These are phyloP conservation scores for Symbiodinium natans DNA, from an alignment of 73 alveolate species.

Conservation along the genomic window DNA sequence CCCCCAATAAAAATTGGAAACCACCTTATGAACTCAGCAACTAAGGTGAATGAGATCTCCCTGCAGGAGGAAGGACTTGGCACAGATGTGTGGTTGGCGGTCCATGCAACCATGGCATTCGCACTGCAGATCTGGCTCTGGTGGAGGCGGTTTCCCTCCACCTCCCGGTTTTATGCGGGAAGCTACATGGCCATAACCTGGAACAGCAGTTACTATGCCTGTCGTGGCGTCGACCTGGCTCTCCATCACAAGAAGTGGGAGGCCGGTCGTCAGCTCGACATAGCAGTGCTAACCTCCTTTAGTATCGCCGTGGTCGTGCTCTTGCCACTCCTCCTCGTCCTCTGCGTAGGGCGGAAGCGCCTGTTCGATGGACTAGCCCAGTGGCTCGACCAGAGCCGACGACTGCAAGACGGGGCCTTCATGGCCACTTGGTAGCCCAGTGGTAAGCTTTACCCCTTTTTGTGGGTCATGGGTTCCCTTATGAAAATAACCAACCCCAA, in stretches of 20 bases:
- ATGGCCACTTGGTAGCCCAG: too few relatives aligned
- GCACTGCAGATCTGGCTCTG: constrained; percentile 37
- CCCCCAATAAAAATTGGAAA: too few relatives aligned
- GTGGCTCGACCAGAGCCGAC: neutral
- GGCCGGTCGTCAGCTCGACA: constrained; percentile 19
- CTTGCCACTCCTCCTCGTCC: neutral
- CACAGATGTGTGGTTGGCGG: neutral
- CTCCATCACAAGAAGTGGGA: constrained; percentile 21
- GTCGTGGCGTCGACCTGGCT: constrained; percentile 24
- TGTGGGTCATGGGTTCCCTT: too few relatives aligned
- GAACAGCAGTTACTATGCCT: constrained; percentile 7
- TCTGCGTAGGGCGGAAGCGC: neutral
- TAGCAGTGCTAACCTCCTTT: neutral
- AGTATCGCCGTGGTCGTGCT: constrained; percentile 8
- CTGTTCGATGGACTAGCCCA: constrained; percentile 19
- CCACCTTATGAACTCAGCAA: too few relatives aligned
- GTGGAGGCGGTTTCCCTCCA: constrained; percentile 16
- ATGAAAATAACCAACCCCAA: too few relatives aligned
- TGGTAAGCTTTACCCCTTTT: too few relatives aligned
- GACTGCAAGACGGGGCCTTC: constrained; percentile 45
- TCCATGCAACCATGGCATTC: constrained; percentile 17
- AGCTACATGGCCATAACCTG: constrained; percentile 25
- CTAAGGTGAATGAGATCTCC: neutral
- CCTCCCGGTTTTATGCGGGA: neutral
- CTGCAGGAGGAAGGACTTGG: neutral